Conservation (phyloP, 208 protist genomes). For the Lotmaria passim region DNA sequence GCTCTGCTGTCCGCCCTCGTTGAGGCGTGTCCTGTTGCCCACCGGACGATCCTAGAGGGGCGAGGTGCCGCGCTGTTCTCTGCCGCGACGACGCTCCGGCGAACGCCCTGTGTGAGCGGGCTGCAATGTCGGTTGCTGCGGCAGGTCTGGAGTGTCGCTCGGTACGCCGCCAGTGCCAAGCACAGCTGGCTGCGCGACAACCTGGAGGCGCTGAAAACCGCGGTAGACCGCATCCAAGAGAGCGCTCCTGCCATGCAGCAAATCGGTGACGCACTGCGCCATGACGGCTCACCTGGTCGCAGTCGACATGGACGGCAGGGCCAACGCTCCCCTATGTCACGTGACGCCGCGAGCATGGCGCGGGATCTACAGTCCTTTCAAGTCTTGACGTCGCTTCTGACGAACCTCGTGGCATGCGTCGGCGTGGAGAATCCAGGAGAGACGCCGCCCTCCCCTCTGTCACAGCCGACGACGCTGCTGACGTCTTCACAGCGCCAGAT, state of each 20-base stretch:
- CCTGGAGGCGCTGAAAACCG: constrained; percentile 11
- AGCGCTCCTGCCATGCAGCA: background rate
- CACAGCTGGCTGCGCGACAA: constrained; percentile 19
- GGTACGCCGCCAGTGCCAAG: constrained; percentile 13
- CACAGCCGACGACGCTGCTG: background rate
- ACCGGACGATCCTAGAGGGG: constrained; percentile 13
- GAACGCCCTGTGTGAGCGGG: constrained; percentile 50
- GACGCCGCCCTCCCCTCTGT: background rate
- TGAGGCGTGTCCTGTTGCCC: constrained; percentile 22
- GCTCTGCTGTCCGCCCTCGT: constrained; percentile 32
- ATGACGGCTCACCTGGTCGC: background rate
- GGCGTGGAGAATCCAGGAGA: background rate
- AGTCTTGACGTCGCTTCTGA: constrained; percentile 50
- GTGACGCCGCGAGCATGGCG: constrained; percentile 8
- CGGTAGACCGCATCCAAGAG: constrained; percentile 13
- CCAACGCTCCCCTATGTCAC: background rate
- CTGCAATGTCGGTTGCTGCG: constrained; percentile 71
- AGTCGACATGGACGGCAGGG: background rate
- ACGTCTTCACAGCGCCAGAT: constrained; percentile 23
- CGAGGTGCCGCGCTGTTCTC: constrained; percentile 48
- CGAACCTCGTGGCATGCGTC: constrained; percentile 41
- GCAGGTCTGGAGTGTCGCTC: constrained; percentile 27
- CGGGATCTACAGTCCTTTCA: constrained; percentile 41
- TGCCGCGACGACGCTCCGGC: constrained; percentile 38
- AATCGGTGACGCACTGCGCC: background rate